A percentile compares a stretch with the other conserved stretches of the same genome.
phyloP scores from a whole-genome alignment of 73 alveolate genomes.

The Paramecium sonneborni region DNA sequence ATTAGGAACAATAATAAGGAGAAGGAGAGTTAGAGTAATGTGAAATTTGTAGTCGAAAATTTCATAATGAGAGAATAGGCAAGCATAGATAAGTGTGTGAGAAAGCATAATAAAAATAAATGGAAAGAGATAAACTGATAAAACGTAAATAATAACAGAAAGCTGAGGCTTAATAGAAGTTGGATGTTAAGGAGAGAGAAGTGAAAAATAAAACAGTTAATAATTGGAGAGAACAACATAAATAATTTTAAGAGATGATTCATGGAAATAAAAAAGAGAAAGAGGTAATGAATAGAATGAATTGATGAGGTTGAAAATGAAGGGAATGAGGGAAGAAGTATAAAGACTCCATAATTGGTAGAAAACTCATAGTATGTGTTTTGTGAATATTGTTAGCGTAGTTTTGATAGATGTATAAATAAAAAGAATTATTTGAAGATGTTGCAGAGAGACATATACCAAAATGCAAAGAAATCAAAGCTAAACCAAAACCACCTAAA shows the following conservation, averaged over 20 bases:
- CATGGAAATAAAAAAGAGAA: not conserved
- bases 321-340: not conserved
- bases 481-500: conserved; percentile 71
- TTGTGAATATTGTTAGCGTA: conserved; percentile 64
- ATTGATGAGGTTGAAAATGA: not conserved
- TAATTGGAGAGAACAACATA: conserved; percentile 43
- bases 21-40: conserved; percentile 34
- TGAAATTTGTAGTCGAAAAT: not conserved
- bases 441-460: conserved; percentile 75
- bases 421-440: not conserved
- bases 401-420: conserved; percentile 31
- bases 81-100: conserved; percentile 14
- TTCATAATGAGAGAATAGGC: conserved; percentile 16
- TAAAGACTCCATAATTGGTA: conserved; percentile 13
- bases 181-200: not conserved
- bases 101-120: conserved; percentile 19
- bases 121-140: conserved; percentile 4
- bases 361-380: conserved; percentile 49
- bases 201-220: conserved; percentile 17
- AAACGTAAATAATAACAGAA: not conserved
- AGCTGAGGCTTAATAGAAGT: not conserved
- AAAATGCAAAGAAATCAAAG: conserved; percentile 65
- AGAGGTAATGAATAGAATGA: not conserved
- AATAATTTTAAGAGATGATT: conserved; percentile 30
- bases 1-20: not conserved